Evolutionary conservation across 2,329 filamentous ascomycete genomes (phyloP).

Genomic region (Lachnellula hyalina): DNA sequence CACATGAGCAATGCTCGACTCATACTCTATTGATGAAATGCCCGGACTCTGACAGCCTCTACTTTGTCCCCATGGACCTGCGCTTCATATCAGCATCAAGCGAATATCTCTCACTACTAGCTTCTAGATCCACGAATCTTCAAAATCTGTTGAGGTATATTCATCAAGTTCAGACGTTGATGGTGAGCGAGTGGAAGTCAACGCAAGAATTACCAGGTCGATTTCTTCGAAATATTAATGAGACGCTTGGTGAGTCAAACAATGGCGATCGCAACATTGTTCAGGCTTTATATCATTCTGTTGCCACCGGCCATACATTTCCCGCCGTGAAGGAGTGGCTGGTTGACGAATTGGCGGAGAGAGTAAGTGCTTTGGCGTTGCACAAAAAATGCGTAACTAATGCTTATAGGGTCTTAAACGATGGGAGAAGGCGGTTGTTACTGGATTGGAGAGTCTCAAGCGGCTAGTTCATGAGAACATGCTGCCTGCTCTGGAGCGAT

Average conservation of each 20-base stretch:
- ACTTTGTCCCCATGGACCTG: slow-evolving; percentile 75
- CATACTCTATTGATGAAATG: slow-evolving; percentile 63
- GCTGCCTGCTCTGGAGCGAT: slow-evolving; percentile 79
- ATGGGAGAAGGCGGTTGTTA: slow-evolving; percentile 84
- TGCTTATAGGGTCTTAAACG: slow-evolving; percentile 72
- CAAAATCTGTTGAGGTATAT: slow-evolving; percentile 85
- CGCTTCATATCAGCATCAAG: slow-evolving; percentile 74
- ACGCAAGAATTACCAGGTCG: slow-evolving; percentile 71
- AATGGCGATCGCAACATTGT: slow-evolving; percentile 56
- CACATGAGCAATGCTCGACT: slow-evolving; percentile 68
- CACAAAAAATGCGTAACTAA: slow-evolving; percentile 8
- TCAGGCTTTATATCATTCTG: slow-evolving; percentile 75
- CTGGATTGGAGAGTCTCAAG: slow-evolving; percentile 72
- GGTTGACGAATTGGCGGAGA: slow-evolving; percentile 72
- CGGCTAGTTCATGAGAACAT: slow-evolving; percentile 81
- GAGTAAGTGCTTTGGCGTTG: slow-evolving; percentile 46
- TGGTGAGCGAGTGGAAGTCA: slow-evolving; percentile 77
- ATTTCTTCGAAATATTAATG: slow-evolving; percentile 74
- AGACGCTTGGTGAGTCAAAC: slow-evolving; percentile 63
- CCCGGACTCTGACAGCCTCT: slow-evolving; percentile 40
- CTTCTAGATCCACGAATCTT: slow-evolving; percentile 80
- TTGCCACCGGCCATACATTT: slow-evolving; percentile 76
- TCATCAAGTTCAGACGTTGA: slow-evolving; percentile 71
- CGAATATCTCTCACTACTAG: slow-evolving; percentile 75
- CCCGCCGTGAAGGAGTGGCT: slow-evolving; percentile 80